Base-by-base conservation (phyloP, 2,329 filamentous ascomycete species). In the Hymenoscyphus salicellus region DNA sequence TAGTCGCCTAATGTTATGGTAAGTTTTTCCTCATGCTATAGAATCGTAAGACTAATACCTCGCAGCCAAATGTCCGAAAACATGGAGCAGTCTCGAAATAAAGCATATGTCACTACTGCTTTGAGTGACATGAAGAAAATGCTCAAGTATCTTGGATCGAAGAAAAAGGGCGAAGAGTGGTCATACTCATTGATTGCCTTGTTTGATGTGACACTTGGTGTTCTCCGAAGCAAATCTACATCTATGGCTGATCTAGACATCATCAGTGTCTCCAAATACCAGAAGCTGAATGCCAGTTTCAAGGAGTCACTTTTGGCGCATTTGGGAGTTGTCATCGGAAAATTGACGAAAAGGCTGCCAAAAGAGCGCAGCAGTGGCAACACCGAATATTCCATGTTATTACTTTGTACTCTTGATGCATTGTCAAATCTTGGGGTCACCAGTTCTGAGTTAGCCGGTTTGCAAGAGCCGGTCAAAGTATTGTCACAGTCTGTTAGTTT, bases 61-160 rank as follows among this genome's bases (percentile, higher is more conserved):
- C 26, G 36, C 62, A 74, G 72, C 43, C 68, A 72, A 63, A 60
- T 72, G n/a, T 64, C 63, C 4, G 64, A 63, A 33, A 72, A 73
- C 62, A 64, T 72, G 11, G 72, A 73, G 41, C 74, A 75, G 62
- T 26, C 64, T 55, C 71, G 70, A 58, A 74, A 69, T 38, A 70
- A 64, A 38, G 56, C 63, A 7, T 75, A 75, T 38, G 60, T 72
- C 6, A 57, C 55, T 16, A 65, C 69, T 20, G 69, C 68, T 16
- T 63, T 75, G 33, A 64, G 62, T n/a, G 60, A 66, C 14, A 67
- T 73, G 17, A 67, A 68, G 38, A 70, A 72, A 62, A 73, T 65
- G 20, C 55, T 68, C 16, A 62, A 59, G n/a, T 69, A 68, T 58
- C 43, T 63, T 17, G 60, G 59, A 10, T 66, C 68, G 38, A 73